These are phyloP conservation scores for Brassica cretica DNA, from an alignment of 345 rosid species.

Conservation along the genomic window DNA sequence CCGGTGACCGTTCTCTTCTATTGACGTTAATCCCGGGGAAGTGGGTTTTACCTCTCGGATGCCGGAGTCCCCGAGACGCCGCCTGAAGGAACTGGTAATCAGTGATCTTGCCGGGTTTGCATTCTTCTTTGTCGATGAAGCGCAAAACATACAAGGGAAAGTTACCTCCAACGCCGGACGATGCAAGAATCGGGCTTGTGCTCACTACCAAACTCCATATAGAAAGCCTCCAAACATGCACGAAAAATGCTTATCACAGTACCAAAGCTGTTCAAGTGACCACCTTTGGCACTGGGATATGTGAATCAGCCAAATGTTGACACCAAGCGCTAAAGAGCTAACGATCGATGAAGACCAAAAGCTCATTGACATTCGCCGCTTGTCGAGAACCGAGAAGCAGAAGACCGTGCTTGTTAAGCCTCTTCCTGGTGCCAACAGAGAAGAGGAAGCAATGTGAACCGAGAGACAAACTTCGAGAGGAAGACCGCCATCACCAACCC, in stretches of 20 bases:
- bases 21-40: too few species aligned
- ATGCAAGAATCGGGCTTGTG: background rate
- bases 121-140: too few species aligned
- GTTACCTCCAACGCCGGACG: background rate
- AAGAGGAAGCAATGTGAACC: background rate
- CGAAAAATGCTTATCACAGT: background rate
- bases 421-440: background rate
- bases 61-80: too few species aligned
- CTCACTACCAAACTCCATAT: background rate
- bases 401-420: background rate
- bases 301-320: background rate
- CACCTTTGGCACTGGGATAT: background rate
- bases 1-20: too few species aligned
- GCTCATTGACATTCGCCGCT: background rate
- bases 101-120: too few species aligned
- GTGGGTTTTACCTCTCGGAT: too few species aligned
- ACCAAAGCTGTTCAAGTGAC: background rate
- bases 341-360: background rate
- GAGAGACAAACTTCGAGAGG: background rate
- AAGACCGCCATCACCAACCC: background rate
- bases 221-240: background rate
- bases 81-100: too few species aligned
- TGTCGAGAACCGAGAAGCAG: background rate
- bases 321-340: background rate
- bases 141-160: too few species aligned